Conservation (phyloP, 2,329 filamentous ascomycete genomes). For the Curvularia eragrostidis region DNA sequence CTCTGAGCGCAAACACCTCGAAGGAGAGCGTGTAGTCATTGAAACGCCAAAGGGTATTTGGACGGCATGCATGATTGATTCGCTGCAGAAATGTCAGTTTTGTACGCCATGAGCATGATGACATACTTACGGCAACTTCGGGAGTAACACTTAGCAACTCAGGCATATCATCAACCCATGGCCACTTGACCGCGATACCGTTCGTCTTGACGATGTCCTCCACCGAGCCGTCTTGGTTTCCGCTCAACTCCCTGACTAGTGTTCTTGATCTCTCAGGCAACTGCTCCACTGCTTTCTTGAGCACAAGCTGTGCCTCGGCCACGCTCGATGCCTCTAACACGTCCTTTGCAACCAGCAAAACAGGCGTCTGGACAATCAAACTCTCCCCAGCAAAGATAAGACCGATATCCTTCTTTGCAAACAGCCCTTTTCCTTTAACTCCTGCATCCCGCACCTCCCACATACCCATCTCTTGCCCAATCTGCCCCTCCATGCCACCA, state of each 20-base stretch:
- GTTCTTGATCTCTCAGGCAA: slow-evolving; percentile 29
- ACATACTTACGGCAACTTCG: slow-evolving; percentile 39
- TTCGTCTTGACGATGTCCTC: slow-evolving; percentile 38
- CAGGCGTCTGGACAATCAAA: slow-evolving; percentile 35
- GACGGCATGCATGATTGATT: slow-evolving; percentile 47
- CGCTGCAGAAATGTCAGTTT: slow-evolving; percentile 27
- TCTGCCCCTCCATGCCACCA: slow-evolving; percentile 16
- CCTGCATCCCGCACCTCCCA: slow-evolving; percentile 32
- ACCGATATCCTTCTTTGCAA: slow-evolving; percentile 28
- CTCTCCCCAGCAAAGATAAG: slow-evolving; percentile 32
- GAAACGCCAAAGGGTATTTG: slow-evolving; percentile 45
- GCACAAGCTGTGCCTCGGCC: slow-evolving; percentile 18
- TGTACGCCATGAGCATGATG: fast-evolving
- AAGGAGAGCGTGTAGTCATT: slow-evolving; percentile 36
- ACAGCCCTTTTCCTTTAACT: slow-evolving; percentile 36
- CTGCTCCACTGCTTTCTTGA: slow-evolving; percentile 32
- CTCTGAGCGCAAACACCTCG: slow-evolving; percentile 36
- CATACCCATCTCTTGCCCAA: slow-evolving; percentile 25
- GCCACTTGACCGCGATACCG: slow-evolving; percentile 29
- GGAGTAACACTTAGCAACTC: slow-evolving; percentile 34
- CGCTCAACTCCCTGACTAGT: slow-evolving; percentile 25
- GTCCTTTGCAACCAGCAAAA: slow-evolving; percentile 29
- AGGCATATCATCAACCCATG: slow-evolving; percentile 29
- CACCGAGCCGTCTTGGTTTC: slow-evolving; percentile 20
- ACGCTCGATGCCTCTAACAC: slow-evolving; percentile 18